Percentiles rank a stretch among this genome's conserved stretches.
Conservation (phyloP, 345 rosid species). For the Theobroma cacao region DNA sequence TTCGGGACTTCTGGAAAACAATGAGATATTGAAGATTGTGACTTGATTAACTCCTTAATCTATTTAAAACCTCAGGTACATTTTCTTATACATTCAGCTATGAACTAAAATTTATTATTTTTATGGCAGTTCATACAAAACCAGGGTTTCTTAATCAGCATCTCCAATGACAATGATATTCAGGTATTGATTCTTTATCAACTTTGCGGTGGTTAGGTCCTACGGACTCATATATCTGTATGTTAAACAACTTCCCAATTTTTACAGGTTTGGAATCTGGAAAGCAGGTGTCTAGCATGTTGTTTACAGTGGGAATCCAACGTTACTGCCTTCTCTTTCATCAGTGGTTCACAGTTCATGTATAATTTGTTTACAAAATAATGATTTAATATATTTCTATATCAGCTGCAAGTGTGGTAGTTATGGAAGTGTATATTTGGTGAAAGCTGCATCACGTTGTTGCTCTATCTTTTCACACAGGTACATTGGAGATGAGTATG, state of each 20-base stretch:
- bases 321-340: conserved; percentile 60
- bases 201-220: background rate
- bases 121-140: conserved; percentile 65
- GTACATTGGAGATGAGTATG: conserved; percentile 60
- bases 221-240: background rate
- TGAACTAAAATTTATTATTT: conserved; percentile 10
- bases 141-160: conserved; percentile 51
- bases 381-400: conserved; percentile 6
- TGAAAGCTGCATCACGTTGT: conserved; percentile 14
- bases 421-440: conserved; percentile 12
- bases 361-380: conserved; percentile 23
- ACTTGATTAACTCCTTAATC: background rate
- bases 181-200: conserved; percentile 41
- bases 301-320: conserved; percentile 58
- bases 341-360: conserved; percentile 59
- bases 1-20: background rate
- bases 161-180: conserved; percentile 55
- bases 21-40: background rate
- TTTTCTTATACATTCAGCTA: background rate
- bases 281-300: conserved; percentile 40
- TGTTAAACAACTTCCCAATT: background rate
- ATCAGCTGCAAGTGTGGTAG: conserved; percentile 10
- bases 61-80: background rate
- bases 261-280: conserved; percentile 68
- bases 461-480: conserved; percentile 27